Conservation (phyloP, 2,329 filamentous ascomycete species). For the Ramichloridium luteum region DNA sequence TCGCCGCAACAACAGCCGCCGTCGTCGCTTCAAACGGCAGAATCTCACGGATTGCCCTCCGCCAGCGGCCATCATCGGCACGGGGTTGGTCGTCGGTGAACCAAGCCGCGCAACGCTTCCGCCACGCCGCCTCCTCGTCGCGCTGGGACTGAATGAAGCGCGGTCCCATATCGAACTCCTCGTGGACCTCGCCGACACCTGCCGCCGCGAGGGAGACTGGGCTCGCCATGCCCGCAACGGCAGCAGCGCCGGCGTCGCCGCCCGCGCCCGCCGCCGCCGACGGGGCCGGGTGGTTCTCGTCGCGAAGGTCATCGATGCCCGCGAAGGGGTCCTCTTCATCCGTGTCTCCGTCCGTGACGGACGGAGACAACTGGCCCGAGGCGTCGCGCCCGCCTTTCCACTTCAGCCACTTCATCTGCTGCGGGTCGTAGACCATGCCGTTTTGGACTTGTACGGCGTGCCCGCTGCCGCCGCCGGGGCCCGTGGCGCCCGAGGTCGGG, state of each 20-base stretch:
- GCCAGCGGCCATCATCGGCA: slow-evolving; percentile 65
- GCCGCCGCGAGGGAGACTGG: slow-evolving; percentile 34
- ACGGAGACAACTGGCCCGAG: slow-evolving; percentile 28
- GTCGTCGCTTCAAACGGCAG: slow-evolving; percentile 13
- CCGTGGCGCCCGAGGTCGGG: slow-evolving; percentile 11
- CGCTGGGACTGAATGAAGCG: slow-evolving; percentile 82
- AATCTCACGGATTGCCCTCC: slow-evolving; percentile 17
- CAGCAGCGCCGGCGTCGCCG: slow-evolving; percentile 8
- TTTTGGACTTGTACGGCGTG: slow-evolving; percentile 87
- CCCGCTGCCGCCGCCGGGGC: slow-evolving; percentile 50
- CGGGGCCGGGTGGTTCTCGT: slow-evolving; percentile 37
- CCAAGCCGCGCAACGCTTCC: slow-evolving; percentile 79
- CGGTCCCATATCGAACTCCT: slow-evolving; percentile 95
- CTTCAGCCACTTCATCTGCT: slow-evolving; percentile 96
- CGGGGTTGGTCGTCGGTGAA: slow-evolving; percentile 45
- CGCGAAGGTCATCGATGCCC: slow-evolving; percentile 83
- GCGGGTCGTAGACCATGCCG: slow-evolving; percentile 97
- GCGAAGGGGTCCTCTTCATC: slow-evolving; percentile 91
- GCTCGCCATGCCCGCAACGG: slow-evolving; percentile 16
- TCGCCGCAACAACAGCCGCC: no score
- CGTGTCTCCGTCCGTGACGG: slow-evolving; percentile 50
- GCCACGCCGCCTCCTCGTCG: slow-evolving; percentile 86
- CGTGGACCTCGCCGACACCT: slow-evolving; percentile 62
- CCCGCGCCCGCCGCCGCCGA: slow-evolving; percentile 9
- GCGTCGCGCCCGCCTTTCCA: slow-evolving; percentile 26